Evolutionary conservation across 2,329 filamentous ascomycete species (phyloP).

Genomic region (Aphanoascus verrucosus): DNA sequence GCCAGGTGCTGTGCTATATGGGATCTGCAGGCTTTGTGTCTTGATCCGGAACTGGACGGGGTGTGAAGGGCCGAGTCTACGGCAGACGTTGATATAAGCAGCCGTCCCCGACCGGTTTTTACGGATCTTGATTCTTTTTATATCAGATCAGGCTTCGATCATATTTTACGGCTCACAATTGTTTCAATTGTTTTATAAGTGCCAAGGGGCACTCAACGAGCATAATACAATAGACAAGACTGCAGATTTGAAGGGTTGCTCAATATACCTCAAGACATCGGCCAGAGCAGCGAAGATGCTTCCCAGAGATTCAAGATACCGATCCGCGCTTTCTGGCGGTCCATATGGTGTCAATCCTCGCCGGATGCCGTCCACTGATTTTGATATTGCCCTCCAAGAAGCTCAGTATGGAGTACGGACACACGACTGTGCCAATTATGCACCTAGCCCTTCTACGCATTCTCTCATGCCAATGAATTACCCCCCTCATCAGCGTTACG

Average conservation of each 20-base stretch:
- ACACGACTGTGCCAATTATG: slow-evolving; percentile 14
- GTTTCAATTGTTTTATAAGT: background rate
- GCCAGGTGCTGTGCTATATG: background rate
- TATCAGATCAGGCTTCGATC: no score
- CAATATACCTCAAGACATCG: background rate
- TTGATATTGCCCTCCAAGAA: slow-evolving; percentile 18
- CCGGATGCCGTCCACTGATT: slow-evolving; percentile 16
- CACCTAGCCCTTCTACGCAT: background rate
- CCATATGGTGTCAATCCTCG: slow-evolving; percentile 16
- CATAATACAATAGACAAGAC: background rate
- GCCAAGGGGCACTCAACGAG: background rate
- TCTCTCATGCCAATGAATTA: slow-evolving; percentile 1
- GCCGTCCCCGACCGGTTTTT: no score
- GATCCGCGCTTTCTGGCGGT: slow-evolving; percentile 14
- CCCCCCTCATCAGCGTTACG: slow-evolving; percentile 5
- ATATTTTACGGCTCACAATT: background rate
- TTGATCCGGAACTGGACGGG: background rate
- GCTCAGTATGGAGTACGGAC: slow-evolving; percentile 16
- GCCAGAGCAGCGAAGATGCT: slow-evolving; percentile 13
- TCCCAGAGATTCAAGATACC: slow-evolving; percentile 16
- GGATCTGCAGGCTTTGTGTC: background rate
- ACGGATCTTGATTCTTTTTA: background rate
- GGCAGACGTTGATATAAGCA: background rate
- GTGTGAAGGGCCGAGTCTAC: background rate
- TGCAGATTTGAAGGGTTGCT: background rate